Evolutionary conservation across 1,139 yeast genomes (phyloP).

Genomic region (Zygosaccharomyces pseudobailii): DNA sequence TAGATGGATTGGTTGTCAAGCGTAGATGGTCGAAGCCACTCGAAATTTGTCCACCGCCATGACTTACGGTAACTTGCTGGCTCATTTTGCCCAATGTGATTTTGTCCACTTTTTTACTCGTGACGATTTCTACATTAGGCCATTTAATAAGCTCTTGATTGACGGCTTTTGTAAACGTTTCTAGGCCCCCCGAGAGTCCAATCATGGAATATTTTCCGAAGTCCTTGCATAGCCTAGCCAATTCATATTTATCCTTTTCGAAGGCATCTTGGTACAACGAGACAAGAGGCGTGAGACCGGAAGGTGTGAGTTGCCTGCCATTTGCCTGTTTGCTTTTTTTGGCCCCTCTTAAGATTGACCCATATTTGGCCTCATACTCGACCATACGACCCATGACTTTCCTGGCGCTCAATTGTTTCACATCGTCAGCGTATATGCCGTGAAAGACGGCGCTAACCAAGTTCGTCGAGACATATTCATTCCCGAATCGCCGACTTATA

Average conservation of each 20-base stretch:
- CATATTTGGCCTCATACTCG: slow-evolving; percentile 53
- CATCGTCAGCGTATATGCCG: slow-evolving; percentile 91
- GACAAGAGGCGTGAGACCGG: slow-evolving; percentile 10
- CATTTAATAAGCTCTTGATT: slow-evolving; percentile 35
- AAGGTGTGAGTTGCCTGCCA: slow-evolving; percentile 9
- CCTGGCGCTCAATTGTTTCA: slow-evolving; percentile 57
- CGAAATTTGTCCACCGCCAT: slow-evolving; percentile 14
- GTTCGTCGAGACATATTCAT: slow-evolving; percentile 48
- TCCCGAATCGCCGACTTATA: slow-evolving; percentile 65
- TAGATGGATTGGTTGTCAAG: slow-evolving; percentile 46
- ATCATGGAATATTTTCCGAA: slow-evolving; percentile 51
- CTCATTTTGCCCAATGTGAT: slow-evolving; percentile 4
- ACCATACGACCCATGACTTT: slow-evolving; percentile 52
- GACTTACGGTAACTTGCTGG: slow-evolving; percentile 15
- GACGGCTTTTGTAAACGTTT: slow-evolving; percentile 45
- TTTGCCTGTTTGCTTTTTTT: slow-evolving; percentile 14
- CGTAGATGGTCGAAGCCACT: slow-evolving; percentile 49
- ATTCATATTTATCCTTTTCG: slow-evolving; percentile 39
- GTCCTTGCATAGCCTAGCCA: slow-evolving; percentile 36
- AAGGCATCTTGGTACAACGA: slow-evolving; percentile 23
- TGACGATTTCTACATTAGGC: slow-evolving; percentile 39
- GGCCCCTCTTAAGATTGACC: slow-evolving; percentile 49
- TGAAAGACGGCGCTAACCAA: slow-evolving; percentile 77
- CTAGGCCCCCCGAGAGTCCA: slow-evolving; percentile 50
- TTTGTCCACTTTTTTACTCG: slow-evolving; percentile 1